phyloP scores from a whole-genome alignment of 441 rosid species.

The Syzygium malaccense region DNA sequence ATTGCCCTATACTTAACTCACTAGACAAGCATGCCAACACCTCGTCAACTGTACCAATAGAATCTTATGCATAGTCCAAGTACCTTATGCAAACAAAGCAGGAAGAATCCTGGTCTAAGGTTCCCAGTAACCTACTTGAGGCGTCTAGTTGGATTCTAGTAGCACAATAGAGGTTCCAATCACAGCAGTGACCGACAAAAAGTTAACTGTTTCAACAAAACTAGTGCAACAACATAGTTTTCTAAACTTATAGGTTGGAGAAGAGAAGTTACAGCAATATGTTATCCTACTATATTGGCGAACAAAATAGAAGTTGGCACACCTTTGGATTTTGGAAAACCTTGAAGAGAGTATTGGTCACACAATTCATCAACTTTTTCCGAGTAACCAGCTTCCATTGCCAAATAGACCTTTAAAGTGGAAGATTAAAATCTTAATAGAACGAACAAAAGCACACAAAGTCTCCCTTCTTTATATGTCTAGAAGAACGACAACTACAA shows the following conservation, averaged over 20 bases:
- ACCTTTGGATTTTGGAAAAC: slow-evolving; percentile 65
- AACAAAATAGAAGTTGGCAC: not conserved
- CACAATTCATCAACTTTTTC: slow-evolving; percentile 95
- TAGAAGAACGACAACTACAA: not conserved
- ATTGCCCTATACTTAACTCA: not conserved
- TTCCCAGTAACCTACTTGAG: not conserved
- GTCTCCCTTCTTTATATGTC: not conserved
- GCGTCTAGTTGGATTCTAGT: not conserved
- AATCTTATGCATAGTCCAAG: not conserved
- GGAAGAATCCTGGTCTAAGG: not conserved
- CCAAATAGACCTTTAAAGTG: slow-evolving; percentile 66
- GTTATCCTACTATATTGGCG: not conserved
- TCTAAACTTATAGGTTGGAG: not conserved
- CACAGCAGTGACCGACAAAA: not conserved
- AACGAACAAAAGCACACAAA: not conserved
- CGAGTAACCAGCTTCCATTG: slow-evolving; percentile 93
- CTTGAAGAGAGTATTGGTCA: slow-evolving; percentile 67
- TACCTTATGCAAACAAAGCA: not conserved
- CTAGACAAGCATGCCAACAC: not conserved
- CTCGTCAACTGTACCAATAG: not conserved
- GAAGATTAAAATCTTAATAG: slow-evolving; percentile 1
- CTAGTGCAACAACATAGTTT: not conserved
- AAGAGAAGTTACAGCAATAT: not conserved
- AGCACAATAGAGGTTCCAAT: not conserved
- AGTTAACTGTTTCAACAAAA: not conserved